Base-by-base conservation (phyloP, 1,284 basidiomycete species). In the Rhizoctonia solani region DNA sequence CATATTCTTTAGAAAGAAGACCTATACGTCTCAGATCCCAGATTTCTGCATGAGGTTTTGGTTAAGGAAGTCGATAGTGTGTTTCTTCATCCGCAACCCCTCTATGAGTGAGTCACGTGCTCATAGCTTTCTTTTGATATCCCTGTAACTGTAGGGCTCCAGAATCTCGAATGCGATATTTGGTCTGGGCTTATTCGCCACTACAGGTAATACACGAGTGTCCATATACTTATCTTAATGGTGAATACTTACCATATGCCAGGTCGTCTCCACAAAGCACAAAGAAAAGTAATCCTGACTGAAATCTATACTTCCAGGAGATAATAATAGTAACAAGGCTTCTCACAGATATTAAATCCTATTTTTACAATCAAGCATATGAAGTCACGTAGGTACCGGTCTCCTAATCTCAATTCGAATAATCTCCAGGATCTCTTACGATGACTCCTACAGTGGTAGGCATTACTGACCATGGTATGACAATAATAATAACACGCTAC, bases 1-100 rank as follows among this genome's bases (percentile, higher is more conserved):
- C 13, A 14, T 21, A 5, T 6, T 19, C 6, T 11, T 8, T 41
- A 63, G 58, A 32, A 19, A 2, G 58, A 63, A 9, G 30, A 19
- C 3, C 27, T 63, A 23, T 63, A 63, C 34, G 46, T 52, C 11
- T 52, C 46, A 4, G 58, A 63, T 39, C 58, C 58, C 4, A 5
- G 58, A 23, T 46, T 37, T 23, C 25, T 63, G 32, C 58, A 63
- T 14, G 58, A 63, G 11, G 47, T 63, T 3, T 34, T 63, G 11
- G 58, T 63, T 8, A 63, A 63, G 23, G 47, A 63, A 39, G 1
- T 25, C 4, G 58, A 63, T 5, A 52, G 2, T 5, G 46, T n/a
- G 3, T 63, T 63, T 52, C 29, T 8, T 19, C 47, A 50, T 27
- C 46, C 46, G 1, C 46, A 50, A 19, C 23, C 21, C 34, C 1